Conservation (phyloP, 176 grass and related monocot genomes). For the Ampelocalamus luodianensis region DNA sequence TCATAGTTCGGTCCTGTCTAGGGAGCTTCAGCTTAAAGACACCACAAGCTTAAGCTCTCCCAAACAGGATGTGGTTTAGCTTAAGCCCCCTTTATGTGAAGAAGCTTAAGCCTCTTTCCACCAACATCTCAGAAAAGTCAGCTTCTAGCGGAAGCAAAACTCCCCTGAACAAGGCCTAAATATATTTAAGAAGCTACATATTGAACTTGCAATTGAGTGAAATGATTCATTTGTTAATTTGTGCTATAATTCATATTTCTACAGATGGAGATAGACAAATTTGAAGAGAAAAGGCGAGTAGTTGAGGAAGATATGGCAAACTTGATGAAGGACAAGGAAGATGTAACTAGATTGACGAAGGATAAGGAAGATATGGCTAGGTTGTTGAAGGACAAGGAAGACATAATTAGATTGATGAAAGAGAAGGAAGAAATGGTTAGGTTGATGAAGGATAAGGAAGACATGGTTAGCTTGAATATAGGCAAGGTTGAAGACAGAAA, state of each 20-base stretch:
- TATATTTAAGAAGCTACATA: neutral
- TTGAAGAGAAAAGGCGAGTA: conserved; percentile 38
- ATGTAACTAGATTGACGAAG: conserved; percentile 3
- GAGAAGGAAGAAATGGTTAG: conserved; percentile 78
- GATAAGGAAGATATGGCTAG: too few species aligned
- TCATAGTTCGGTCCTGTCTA: neutral
- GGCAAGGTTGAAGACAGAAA: conserved; percentile 40
- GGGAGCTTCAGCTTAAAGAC: neutral
- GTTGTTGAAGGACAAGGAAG: too few species aligned
- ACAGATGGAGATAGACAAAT: conserved; percentile 50
- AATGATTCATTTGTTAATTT: neutral
- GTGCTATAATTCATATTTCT: neutral
- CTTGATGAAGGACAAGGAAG: conserved; percentile 51
- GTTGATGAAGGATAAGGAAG: conserved; percentile 70
- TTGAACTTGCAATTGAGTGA: conserved; percentile 4
- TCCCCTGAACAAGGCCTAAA: too few species aligned
- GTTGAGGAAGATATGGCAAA: conserved; percentile 35
- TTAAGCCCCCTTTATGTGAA: neutral
- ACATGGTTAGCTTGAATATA: conserved; percentile 42
- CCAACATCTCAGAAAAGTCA: neutral
- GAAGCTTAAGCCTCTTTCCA: neutral
- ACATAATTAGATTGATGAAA: conserved; percentile 54
- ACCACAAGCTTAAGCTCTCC: neutral
- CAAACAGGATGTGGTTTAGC: neutral
- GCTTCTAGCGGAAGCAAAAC: neutral